These are phyloP conservation scores for Chrysoporthe deuterocubensis DNA, from an alignment of 2,329 filamentous ascomycete genomes.

Conservation along the genomic window DNA sequence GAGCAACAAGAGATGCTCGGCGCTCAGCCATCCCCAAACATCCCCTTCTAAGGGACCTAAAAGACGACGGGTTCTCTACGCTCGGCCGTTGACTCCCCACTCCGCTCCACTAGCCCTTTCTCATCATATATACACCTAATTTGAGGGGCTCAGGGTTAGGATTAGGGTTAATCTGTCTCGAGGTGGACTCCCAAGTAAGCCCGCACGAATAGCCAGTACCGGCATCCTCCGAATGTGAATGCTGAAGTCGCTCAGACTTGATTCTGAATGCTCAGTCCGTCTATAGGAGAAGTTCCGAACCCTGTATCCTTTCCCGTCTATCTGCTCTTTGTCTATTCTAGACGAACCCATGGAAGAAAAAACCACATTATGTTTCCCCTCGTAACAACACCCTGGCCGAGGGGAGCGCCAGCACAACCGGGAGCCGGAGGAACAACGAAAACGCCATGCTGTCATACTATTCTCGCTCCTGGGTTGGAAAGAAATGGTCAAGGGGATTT, in stretches of 20 bases:
- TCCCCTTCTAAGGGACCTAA: constrained; percentile 63
- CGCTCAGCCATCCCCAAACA: constrained; percentile 58
- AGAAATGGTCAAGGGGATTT: not conserved
- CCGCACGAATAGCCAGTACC: not conserved
- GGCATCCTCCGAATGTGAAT: not conserved
- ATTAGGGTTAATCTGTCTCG: not conserved
- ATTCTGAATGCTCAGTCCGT: not conserved
- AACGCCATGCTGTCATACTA: constrained; percentile 24
- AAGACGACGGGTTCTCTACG: constrained; percentile 8
- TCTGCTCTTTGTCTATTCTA: not conserved
- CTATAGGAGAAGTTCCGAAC: not conserved
- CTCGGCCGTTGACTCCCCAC: constrained; percentile 31
- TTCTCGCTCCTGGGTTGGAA: not conserved
- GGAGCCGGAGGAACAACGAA: not conserved
- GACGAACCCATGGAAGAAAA: not conserved
- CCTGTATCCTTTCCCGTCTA: not conserved
- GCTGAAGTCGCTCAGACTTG: not conserved
- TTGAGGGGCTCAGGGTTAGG: constrained; percentile 4
- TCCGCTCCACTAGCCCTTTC: constrained; percentile 30
- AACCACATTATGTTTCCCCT: constrained; percentile 3
- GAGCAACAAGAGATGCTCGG: constrained; percentile 74
- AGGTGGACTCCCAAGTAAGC: constrained; percentile 12
- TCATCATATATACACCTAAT: constrained; percentile 22
- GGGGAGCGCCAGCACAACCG: constrained; percentile 4
- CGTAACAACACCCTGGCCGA: constrained; percentile 6